These are phyloP conservation scores for Saccharomycopsis olivae DNA, from an alignment of 805 yeast genomes.

Conservation along the genomic window DNA sequence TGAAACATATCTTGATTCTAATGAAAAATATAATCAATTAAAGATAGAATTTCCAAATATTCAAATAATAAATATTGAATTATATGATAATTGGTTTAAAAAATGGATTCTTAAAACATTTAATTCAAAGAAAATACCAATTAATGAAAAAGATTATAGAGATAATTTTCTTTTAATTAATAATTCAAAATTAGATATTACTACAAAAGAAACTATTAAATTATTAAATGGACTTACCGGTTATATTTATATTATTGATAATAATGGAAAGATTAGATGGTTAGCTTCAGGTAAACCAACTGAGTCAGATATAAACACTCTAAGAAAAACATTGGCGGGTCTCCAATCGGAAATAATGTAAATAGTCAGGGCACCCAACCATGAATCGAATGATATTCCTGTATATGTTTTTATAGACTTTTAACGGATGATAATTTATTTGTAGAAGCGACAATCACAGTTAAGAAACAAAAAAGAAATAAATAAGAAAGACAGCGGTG, in stretches of 20 bases:
- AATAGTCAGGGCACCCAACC: no score
- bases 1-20: conserved; percentile 27
- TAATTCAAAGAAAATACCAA: conserved; percentile 27
- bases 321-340: conserved; percentile 60
- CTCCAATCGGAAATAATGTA: conserved; percentile 39
- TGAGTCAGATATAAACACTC: conserved; percentile 47
- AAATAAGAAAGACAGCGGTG: no score
- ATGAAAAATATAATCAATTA: conserved; percentile 32
- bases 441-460: no score
- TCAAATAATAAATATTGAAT: conserved; percentile 67
- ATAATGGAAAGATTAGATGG: conserved; percentile 74
- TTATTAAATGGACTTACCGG: conserved; percentile 77
- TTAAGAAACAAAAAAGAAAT: no score
- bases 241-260: conserved; percentile 70
- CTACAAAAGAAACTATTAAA: conserved; percentile 44
- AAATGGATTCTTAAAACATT: conserved; percentile 50
- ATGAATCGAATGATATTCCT: no score
- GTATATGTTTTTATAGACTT: background rate
- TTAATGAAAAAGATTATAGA: conserved; percentile 29
- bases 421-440: no score
- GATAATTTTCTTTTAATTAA: conserved; percentile 54
- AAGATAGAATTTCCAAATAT: conserved; percentile 35
- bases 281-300: conserved; percentile 76
- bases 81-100: conserved; percentile 67
- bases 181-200: conserved; percentile 45